Percentiles rank a stretch among this genome's conserved stretches.
Conservation (phyloP, 1,139 yeast genomes). For the Sporopachydermia cereana region DNA sequence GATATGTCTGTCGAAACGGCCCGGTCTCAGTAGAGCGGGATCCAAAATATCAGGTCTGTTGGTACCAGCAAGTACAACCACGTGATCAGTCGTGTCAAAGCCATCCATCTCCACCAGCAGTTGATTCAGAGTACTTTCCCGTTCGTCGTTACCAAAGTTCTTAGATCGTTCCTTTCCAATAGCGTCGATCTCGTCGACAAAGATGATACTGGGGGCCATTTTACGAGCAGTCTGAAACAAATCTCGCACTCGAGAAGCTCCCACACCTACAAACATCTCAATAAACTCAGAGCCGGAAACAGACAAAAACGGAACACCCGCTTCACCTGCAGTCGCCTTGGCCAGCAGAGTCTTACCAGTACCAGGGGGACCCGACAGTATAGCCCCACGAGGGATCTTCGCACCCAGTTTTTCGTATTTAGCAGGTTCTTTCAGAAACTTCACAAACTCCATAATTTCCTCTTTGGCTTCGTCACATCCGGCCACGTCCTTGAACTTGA, state of each 20-base stretch:
- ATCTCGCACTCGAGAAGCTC: constrained; percentile 95
- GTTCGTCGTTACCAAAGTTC: constrained; percentile 88
- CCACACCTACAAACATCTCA: constrained; percentile 98
- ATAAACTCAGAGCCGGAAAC: constrained; percentile 98
- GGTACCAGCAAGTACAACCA: constrained; percentile 95
- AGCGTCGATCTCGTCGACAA: constrained; percentile 96
- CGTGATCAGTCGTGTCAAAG: constrained; percentile 78
- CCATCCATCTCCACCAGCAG: constrained; percentile 97
- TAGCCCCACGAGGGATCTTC: constrained; percentile 95
- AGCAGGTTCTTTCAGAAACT: constrained; percentile 77
- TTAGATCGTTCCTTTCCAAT: constrained; percentile 90
- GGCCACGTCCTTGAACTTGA: constrained; percentile 87
- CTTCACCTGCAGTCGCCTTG: constrained; percentile 99
- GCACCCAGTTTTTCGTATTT: constrained; percentile 91
- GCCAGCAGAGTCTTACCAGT: constrained; percentile 96
- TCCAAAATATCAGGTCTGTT: constrained; percentile 91
- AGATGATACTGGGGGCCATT: constrained; percentile 86
- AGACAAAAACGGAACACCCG: constrained; percentile 89
- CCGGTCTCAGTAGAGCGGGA: constrained; percentile 89
- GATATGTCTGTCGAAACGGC: constrained; percentile 92
- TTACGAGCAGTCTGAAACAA: constrained; percentile 85
- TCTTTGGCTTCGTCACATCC: constrained; percentile 97
- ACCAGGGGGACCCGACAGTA: constrained; percentile 98
- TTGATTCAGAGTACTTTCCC: constrained; percentile 93
- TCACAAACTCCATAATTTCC: constrained; percentile 95